A percentile compares a stretch with the other conserved stretches of the same genome.
These are phyloP conservation scores for Bryoerythrophyllum caledonicum DNA, from an alignment of 225 moss, liverwort and hornwort species.

Conservation along the genomic window DNA sequence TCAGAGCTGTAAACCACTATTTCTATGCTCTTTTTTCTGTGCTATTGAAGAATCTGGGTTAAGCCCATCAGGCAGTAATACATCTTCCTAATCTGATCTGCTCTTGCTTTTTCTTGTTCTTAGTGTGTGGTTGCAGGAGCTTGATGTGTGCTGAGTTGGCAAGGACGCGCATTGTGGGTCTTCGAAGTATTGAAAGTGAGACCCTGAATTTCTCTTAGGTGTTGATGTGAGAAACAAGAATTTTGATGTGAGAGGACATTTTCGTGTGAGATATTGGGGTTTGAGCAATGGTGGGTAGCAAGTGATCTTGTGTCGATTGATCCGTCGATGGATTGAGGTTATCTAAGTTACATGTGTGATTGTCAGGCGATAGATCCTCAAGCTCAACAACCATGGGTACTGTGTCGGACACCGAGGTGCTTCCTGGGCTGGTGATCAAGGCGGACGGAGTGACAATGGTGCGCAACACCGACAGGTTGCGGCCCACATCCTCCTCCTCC, in stretches of 20 bases:
- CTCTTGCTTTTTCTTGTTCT: background rate
- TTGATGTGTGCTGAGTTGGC: background rate
- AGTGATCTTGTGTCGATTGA: too few species aligned
- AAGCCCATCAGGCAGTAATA: background rate
- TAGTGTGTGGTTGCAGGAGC: background rate
- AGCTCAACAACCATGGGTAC: slow-evolving; percentile 37
- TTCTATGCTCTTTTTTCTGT: too few species aligned
- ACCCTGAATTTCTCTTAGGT: background rate
- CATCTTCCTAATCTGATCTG: background rate
- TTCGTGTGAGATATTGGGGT: background rate
- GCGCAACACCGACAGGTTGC: slow-evolving; percentile 35
- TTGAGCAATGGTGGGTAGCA: background rate
- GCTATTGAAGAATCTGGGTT: background rate
- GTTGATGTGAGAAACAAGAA: background rate
- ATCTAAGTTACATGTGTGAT: background rate
- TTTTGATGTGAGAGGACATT: background rate
- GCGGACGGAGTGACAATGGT: slow-evolving; percentile 36
- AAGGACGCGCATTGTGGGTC: slow-evolving; percentile 1
- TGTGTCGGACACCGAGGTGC: slow-evolving; percentile 29
- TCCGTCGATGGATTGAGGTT: too few species aligned
- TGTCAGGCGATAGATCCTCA: background rate
- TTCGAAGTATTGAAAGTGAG: background rate
- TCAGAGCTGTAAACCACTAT: too few species aligned
- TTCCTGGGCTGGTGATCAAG: slow-evolving; percentile 47
- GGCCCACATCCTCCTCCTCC: slow-evolving; percentile 29